These are phyloP conservation scores for Apiotrichum brassicae DNA, from an alignment of 1,284 basidiomycete species.

Conservation along the genomic window DNA sequence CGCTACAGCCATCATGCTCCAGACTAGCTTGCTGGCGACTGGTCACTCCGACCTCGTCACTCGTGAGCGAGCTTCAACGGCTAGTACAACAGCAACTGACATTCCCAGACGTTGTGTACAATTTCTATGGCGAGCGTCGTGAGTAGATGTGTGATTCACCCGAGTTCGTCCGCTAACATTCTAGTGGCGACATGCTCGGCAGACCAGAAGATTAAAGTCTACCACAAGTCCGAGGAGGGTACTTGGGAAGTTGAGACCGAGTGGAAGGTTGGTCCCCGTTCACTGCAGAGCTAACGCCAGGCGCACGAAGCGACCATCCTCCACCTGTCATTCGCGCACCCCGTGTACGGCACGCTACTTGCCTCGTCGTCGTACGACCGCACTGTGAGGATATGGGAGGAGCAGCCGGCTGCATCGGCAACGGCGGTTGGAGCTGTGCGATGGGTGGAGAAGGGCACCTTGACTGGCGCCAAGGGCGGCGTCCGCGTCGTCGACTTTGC, in stretches of 20 bases:
- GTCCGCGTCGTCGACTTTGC: constrained; percentile 78
- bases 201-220: constrained; percentile 68
- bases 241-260: constrained; percentile 69
- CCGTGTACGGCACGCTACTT: constrained; percentile 76
- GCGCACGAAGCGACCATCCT: constrained; percentile 83
- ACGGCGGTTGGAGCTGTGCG: constrained; percentile 6
- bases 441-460: constrained; percentile 68
- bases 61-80: constrained; percentile 25
- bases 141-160: constrained; percentile 49
- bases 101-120: constrained; percentile 67
- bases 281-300: constrained; percentile 46
- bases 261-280: constrained; percentile 63
- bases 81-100: constrained; percentile 10
- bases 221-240: constrained; percentile 61
- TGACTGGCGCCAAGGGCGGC: constrained; percentile 76
- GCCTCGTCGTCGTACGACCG: constrained; percentile 81
- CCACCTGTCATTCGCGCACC: constrained; percentile 79
- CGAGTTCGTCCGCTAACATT: constrained; percentile 62
- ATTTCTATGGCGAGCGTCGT: constrained; percentile 74
- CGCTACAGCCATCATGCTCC: constrained; percentile 33
- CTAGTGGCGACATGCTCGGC: constrained; percentile 45
- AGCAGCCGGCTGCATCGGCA: constrained; percentile 32
- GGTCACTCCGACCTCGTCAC: constrained; percentile 47
- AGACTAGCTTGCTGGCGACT: constrained; percentile 43
- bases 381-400: constrained; percentile 84